Evolutionary conservation across 306 rosid genomes (phyloP).

Genomic region (Prunus armeniaca): DNA sequence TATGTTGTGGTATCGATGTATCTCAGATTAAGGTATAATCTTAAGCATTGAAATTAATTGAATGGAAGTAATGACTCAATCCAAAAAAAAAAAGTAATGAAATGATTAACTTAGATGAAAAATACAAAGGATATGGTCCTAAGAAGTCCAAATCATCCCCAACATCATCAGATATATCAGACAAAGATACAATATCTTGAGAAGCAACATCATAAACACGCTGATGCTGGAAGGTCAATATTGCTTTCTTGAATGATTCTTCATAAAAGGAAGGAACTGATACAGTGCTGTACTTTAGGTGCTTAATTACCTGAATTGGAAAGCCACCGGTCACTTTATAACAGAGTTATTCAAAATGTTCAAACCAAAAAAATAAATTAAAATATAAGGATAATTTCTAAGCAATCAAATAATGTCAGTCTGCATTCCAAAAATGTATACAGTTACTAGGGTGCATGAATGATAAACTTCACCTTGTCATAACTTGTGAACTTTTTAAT

Average conservation of each 20-base stretch:
- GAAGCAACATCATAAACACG: slow-evolving; percentile 71
- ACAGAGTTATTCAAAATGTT: slow-evolving; percentile 7
- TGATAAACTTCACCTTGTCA: slow-evolving; percentile 60
- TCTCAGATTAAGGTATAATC: slow-evolving; percentile 52
- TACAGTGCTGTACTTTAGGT: slow-evolving; percentile 68
- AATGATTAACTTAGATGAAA: slow-evolving; percentile 4
- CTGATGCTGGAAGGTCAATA: slow-evolving; percentile 79
- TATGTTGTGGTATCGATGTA: slow-evolving; percentile 62
- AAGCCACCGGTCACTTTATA: slow-evolving; percentile 24
- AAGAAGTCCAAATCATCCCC: slow-evolving; percentile 71
- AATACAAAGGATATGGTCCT: slow-evolving; percentile 87
- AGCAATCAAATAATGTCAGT: neutral
- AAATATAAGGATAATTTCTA: neutral
- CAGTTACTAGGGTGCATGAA: neutral
- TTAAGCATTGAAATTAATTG: slow-evolving; percentile 20
- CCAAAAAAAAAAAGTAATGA: neutral
- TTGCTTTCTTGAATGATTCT: slow-evolving; percentile 85
- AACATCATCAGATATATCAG: slow-evolving; percentile 39
- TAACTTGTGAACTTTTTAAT: slow-evolving; percentile 67
- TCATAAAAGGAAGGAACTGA: slow-evolving; percentile 78
- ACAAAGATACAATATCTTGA: slow-evolving; percentile 69
- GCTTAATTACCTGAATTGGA: slow-evolving; percentile 74
- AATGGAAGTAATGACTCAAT: slow-evolving; percentile 2
- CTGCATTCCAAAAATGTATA: neutral
- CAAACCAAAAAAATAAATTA: neutral